Evolutionary conservation across 2,329 filamentous ascomycete species (phyloP).

Genomic region (Eutypella sp.): DNA sequence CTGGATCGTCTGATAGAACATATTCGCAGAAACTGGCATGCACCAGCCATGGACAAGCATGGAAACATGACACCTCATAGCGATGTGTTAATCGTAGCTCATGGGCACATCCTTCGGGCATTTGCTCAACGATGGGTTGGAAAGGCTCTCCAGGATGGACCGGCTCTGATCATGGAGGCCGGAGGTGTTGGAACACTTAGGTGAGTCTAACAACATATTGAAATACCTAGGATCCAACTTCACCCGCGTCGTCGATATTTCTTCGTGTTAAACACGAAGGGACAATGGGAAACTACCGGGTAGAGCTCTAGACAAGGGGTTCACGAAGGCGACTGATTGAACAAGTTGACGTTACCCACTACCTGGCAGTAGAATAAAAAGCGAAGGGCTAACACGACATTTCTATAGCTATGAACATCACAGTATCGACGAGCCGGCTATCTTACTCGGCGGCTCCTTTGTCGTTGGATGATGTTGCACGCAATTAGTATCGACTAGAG

Average conservation of each 20-base stretch:
- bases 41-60: constrained; percentile 53
- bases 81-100: constrained; percentile 77
- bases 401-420: constrained; percentile 70
- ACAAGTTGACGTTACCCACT: background rate
- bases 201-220: constrained; percentile 36
- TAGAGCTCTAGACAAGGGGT: no score
- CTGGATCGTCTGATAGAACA: constrained; percentile 73
- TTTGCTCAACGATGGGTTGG: constrained; percentile 85
- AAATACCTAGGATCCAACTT: no score
- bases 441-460: constrained; percentile 72
- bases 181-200: constrained; percentile 80
- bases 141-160: constrained; percentile 67
- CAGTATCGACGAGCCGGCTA: constrained; percentile 71
- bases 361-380: background rate
- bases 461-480: no score
- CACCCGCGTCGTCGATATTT: no score
- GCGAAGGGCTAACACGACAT: background rate
- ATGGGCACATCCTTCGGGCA: constrained; percentile 83
- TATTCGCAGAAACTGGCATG: constrained; percentile 63
- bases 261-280: no score
- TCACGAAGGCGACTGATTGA: no score
- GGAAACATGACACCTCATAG: constrained; percentile 40
- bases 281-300: no score
- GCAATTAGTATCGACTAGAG: no score
- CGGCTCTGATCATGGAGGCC: constrained; percentile 78